Evolutionary conservation across 176 grass and related monocot genomes (phyloP).

Genomic region (Elymus sibiricus): DNA sequence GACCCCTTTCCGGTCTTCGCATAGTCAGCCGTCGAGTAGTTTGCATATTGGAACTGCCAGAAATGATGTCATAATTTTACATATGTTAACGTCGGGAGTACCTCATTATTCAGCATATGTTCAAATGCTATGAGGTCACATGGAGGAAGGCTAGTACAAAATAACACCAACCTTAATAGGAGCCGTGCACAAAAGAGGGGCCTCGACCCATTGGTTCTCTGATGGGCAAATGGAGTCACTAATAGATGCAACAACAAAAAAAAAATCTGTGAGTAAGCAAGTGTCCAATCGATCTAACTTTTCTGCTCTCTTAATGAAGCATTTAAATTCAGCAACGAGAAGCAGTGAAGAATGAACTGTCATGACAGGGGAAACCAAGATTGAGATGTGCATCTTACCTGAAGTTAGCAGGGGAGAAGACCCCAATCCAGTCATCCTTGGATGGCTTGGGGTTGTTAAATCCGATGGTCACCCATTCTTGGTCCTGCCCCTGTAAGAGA

Average conservation of each 20-base stretch:
- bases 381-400: constrained; percentile 43
- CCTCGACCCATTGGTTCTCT: constrained; percentile 58
- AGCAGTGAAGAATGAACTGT: not conserved
- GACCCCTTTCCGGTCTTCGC: constrained; percentile 57
- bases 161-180: constrained; percentile 71
- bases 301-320: not conserved
- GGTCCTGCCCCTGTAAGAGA: constrained; percentile 54
- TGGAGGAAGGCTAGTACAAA: not conserved
- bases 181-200: constrained; percentile 81
- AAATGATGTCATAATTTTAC: constrained; percentile 26
- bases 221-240: constrained; percentile 60
- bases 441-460: constrained; percentile 61
- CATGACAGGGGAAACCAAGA: not conserved
- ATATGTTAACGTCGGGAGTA: not conserved
- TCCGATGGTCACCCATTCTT: constrained; percentile 72
- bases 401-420: constrained; percentile 94
- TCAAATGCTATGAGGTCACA: not conserved
- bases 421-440: constrained; percentile 86
- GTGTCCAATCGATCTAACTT: not conserved
- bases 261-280: not conserved
- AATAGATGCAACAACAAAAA: constrained; percentile 22
- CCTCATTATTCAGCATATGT: no score
- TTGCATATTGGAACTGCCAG: constrained; percentile 82
- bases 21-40: constrained; percentile 54
- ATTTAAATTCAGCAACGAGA: not conserved